A percentile compares a stretch with the other conserved stretches of the same genome.
phyloP scores from a whole-genome alignment of 2,329 filamentous ascomycete genomes.

The Nemania diffusa region DNA sequence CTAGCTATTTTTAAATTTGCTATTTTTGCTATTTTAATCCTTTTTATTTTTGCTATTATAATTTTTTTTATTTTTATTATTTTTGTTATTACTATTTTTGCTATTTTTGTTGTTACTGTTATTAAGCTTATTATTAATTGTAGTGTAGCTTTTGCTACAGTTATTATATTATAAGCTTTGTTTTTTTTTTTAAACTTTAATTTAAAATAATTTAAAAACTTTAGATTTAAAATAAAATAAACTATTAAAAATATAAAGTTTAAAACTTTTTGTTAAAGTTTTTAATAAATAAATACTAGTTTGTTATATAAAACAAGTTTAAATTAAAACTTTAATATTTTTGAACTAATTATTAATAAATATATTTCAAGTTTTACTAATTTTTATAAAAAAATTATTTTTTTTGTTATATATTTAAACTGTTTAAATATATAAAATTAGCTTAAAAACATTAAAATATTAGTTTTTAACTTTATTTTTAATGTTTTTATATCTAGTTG shows the following conservation, averaged over 20 bases:
- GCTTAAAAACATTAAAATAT: neutral
- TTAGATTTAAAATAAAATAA: neutral
- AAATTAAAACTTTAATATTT: too few species aligned
- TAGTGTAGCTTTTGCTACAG: neutral
- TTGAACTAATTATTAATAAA: neutral
- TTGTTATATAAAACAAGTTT: too few species aligned
- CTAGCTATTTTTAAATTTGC: too few species aligned
- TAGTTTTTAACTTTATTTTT: too few species aligned
- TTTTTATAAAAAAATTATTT: neutral
- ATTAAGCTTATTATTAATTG: neutral
- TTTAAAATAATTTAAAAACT: neutral
- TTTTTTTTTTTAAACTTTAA: too few species aligned
- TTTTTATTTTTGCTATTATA: neutral
- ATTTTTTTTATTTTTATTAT: neutral
- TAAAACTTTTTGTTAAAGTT: too few species aligned
- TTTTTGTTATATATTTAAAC: too few species aligned
- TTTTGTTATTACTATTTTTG: too few species aligned
- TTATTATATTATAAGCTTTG: too few species aligned
- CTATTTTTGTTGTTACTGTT: too few species aligned
- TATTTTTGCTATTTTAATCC: neutral
- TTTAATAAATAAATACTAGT: too few species aligned
- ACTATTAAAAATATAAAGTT: neutral
- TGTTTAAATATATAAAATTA: neutral
- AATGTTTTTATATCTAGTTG: neutral
- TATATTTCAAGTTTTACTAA: neutral